These are phyloP conservation scores for Calonectria naviculata DNA, from an alignment of 2,329 filamentous ascomycete genomes.

Conservation along the genomic window DNA sequence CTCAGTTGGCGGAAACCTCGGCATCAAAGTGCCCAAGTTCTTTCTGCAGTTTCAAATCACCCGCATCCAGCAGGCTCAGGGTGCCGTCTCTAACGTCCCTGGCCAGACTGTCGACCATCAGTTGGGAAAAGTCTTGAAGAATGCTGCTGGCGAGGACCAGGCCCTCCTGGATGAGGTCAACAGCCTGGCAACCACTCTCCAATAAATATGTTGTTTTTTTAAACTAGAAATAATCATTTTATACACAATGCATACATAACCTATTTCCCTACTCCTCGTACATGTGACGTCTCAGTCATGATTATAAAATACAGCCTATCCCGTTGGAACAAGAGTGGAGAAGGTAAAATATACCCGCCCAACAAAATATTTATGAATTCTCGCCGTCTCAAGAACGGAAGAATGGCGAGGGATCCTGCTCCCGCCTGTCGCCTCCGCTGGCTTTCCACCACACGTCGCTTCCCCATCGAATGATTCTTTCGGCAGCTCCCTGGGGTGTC, in stretches of 20 bases:
- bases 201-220: slow-evolving; percentile 21
- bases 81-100: slow-evolving; percentile 61
- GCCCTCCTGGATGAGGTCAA: slow-evolving; percentile 64
- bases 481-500: slow-evolving; percentile 81
- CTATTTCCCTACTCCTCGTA: slow-evolving; percentile 28
- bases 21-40: slow-evolving; percentile 73
- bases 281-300: slow-evolving; percentile 38
- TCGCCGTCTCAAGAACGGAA: slow-evolving; percentile 39
- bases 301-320: slow-evolving; percentile 43
- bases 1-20: slow-evolving; percentile 62
- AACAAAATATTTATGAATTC: not conserved
- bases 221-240: slow-evolving; percentile 17
- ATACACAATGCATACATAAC: slow-evolving; percentile 30
- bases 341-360: slow-evolving; percentile 33
- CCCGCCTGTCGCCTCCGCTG: slow-evolving; percentile 75
- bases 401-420: slow-evolving; percentile 53
- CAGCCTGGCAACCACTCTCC: slow-evolving; percentile 44
- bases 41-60: slow-evolving; percentile 70
- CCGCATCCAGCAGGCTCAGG: slow-evolving; percentile 69
- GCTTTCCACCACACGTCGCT: slow-evolving; percentile 95
- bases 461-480: slow-evolving; percentile 88
- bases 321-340: slow-evolving; percentile 38
- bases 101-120: slow-evolving; percentile 67
- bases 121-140: slow-evolving; percentile 67
- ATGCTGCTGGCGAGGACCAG: slow-evolving; percentile 61